These are phyloP conservation scores for Colletotrichum paranaense DNA, from an alignment of 2,329 filamentous ascomycete species.

Conservation along the genomic window DNA sequence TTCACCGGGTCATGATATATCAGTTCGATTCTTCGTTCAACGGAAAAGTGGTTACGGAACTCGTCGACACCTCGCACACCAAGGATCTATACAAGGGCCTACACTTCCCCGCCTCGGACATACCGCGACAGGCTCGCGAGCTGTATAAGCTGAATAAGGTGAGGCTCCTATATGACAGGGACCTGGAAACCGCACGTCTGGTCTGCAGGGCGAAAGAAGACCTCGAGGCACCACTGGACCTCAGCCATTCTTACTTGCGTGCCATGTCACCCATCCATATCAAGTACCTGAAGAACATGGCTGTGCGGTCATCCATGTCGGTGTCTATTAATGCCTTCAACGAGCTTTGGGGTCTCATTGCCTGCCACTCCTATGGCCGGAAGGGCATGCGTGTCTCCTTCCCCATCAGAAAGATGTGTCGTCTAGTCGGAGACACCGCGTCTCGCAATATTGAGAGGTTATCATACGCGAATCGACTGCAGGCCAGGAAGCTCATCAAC, in stretches of 20 bases:
- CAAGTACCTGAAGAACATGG: constrained; percentile 90
- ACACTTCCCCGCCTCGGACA: constrained; percentile 90
- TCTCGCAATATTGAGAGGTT: constrained; percentile 89
- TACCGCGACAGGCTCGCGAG: constrained; percentile 86
- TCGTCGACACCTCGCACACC: constrained; percentile 83
- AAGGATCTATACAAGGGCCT: constrained; percentile 88
- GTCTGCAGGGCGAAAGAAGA: constrained; percentile 83
- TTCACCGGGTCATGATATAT: constrained; percentile 93
- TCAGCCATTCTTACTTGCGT: constrained; percentile 85
- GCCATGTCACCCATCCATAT: constrained; percentile 93
- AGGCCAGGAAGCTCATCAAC: constrained; percentile 89
- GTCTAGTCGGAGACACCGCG: constrained; percentile 85
- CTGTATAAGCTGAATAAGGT: constrained; percentile 93
- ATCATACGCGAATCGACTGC: constrained; percentile 85
- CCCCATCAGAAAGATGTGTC: constrained; percentile 91
- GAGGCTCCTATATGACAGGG: constrained; percentile 85
- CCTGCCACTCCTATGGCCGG: constrained; percentile 83
- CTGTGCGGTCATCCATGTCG: constrained; percentile 93
- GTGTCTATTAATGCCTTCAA: constrained; percentile 90
- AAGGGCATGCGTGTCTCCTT: constrained; percentile 92
- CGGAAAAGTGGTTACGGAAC: constrained; percentile 86
- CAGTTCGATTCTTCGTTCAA: constrained; percentile 89
- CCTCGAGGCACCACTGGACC: constrained; percentile 79
- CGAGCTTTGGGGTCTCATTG: constrained; percentile 88
- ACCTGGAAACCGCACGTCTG: constrained; percentile 81